These are phyloP conservation scores for Colletotrichum godetiae DNA, from an alignment of 2,329 filamentous ascomycete genomes.

Conservation along the genomic window DNA sequence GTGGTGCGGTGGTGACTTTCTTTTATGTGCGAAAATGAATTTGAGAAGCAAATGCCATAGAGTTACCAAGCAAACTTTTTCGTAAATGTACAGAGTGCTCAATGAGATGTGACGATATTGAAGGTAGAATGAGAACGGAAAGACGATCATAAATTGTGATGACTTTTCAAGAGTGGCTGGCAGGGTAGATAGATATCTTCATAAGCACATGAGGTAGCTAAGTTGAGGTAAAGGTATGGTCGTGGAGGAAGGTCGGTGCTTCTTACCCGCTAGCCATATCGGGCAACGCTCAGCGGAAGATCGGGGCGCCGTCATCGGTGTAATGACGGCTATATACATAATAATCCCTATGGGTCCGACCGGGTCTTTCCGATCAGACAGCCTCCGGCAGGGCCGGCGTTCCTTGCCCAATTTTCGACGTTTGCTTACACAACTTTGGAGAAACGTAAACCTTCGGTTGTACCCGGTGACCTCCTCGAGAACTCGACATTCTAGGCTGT, in stretches of 20 bases:
- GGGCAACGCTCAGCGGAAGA: background rate
- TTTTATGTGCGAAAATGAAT: background rate
- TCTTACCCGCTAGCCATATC: background rate
- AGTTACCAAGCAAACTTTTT: background rate
- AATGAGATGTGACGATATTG: background rate
- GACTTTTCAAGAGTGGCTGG: constrained; percentile 3
- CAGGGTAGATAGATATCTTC: background rate
- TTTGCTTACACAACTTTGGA: background rate
- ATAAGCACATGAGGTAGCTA: background rate
- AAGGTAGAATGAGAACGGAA: background rate
- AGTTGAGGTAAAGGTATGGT: background rate
- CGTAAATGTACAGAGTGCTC: background rate
- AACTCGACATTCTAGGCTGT: background rate
- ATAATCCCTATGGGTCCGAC: background rate
- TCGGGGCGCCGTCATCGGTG: background rate
- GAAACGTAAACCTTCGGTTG: background rate
- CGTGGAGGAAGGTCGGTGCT: background rate
- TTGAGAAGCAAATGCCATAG: background rate
- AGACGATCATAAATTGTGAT: background rate
- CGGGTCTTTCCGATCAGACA: background rate
- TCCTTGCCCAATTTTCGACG: background rate
- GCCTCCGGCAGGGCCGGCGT: background rate
- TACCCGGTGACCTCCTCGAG: background rate
- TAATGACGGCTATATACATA: background rate
- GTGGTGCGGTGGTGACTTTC: background rate